phyloP scores from a whole-genome alignment of 2,329 filamentous ascomycete species.

The Sporothrix schenckii region DNA sequence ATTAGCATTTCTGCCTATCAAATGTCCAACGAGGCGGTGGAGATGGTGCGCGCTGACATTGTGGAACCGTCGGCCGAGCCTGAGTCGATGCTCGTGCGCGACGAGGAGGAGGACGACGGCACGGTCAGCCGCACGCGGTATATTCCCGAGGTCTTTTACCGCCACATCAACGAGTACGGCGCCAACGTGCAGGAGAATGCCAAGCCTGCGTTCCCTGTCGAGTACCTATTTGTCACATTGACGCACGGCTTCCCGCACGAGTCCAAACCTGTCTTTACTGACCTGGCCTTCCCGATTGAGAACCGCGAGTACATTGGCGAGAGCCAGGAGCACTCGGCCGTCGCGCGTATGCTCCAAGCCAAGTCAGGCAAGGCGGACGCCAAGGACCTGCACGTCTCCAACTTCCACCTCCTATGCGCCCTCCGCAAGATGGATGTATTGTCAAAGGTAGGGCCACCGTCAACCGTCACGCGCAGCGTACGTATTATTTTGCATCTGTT shows the following conservation, averaged over 20 bases:
- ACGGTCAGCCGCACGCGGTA: constrained; percentile 73
- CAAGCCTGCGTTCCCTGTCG: constrained; percentile 92
- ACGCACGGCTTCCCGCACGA: constrained; percentile 93
- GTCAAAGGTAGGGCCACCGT: constrained; percentile 68
- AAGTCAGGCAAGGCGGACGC: constrained; percentile 51
- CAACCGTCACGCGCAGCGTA: background rate
- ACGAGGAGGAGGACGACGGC: constrained; percentile 82
- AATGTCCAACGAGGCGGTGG: constrained; percentile 90
- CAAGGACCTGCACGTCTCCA: constrained; percentile 72
- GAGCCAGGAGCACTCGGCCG: constrained; percentile 73
- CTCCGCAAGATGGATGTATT: constrained; percentile 79
- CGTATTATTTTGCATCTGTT: background rate
- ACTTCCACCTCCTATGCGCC: constrained; percentile 93
- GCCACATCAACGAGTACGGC: constrained; percentile 93
- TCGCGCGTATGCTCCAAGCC: constrained; percentile 69
- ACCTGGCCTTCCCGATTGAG: constrained; percentile 82
- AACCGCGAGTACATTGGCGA: constrained; percentile 87
- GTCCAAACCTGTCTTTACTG: constrained; percentile 74
- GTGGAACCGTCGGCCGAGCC: constrained; percentile 94
- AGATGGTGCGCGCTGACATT: constrained; percentile 95
- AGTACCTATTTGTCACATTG: constrained; percentile 92
- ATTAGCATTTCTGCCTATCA: constrained; percentile 93
- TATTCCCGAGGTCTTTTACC: constrained; percentile 96
- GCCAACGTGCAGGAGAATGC: constrained; percentile 96
- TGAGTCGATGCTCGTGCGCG: constrained; percentile 88